Evolutionary conservation across 176 grass and related monocot species (phyloP).

Genomic region (Triticum timopheevii): DNA sequence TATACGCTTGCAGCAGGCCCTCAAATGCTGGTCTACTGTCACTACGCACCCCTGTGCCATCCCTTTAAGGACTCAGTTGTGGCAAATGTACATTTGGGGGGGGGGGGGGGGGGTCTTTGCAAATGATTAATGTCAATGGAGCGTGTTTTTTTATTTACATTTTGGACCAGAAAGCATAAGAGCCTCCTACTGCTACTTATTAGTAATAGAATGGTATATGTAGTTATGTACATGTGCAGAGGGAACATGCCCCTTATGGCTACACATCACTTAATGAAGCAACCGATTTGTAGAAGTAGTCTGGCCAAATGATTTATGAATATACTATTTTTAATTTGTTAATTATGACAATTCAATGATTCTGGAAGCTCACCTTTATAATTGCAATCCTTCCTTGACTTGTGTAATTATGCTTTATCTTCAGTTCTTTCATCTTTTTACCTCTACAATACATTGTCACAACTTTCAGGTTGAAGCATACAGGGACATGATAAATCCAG

Average conservation of each 20-base stretch:
- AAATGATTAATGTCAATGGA: neutral
- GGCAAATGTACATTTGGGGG: neutral
- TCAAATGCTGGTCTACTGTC: neutral
- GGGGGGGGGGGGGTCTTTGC: neutral
- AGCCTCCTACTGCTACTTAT: neutral
- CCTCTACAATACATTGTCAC: slow-evolving; percentile 22
- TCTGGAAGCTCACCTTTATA: slow-evolving; percentile 13
- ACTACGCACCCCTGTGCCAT: neutral
- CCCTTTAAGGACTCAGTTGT: neutral
- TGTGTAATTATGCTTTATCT: slow-evolving; percentile 6
- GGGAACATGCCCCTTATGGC: neutral
- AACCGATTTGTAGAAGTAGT: neutral
- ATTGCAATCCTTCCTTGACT: neutral
- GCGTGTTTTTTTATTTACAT: neutral
- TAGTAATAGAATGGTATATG: neutral
- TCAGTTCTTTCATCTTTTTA: neutral
- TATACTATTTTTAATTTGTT: slow-evolving; percentile 6
- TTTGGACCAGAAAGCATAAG: neutral
- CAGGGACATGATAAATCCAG: slow-evolving; percentile 97
- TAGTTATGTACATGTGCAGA: neutral
- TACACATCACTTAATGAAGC: neutral
- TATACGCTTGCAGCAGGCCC: neutral
- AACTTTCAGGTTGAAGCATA: slow-evolving; percentile 94
- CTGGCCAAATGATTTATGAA: neutral
- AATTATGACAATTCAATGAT: neutral